Base-by-base conservation (phyloP, 768 basidiomycete genomes). In the Trametes cingulata region DNA sequence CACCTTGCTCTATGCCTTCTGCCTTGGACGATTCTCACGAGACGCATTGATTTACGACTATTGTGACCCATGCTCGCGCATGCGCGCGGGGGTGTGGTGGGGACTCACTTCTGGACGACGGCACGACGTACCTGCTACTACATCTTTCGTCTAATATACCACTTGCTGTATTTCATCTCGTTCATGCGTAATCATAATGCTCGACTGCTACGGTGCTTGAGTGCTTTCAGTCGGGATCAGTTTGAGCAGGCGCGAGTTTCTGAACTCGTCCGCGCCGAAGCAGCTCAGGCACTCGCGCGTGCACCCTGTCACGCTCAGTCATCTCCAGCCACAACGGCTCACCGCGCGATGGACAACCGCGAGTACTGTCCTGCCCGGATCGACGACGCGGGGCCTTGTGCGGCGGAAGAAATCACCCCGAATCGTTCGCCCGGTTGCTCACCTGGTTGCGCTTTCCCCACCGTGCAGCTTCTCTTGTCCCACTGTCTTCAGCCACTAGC, bases 121-220 rank as follows among this genome's bases (percentile, higher is more conserved):
- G 37, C 56, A 57, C 47, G 46, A 49, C 39, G 47, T 42, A 57
- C 24, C 47, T 49, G 19, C 56, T 42, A 19, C 56, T 56, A 27
- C 46, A 56, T 49, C 24, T 57, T 57, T 49, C 56, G 48, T 42
- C 56, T 57, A 57, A 40, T 57, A 57, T 57, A 57, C 56, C 56
- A 57, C 47, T 49, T 42, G 37, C 56, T 57, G 56, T 57, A 57
- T 36, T 49, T 48, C 19, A 5, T 40, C 8, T 15, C 37, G 9
- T 27, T 27, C 47, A 49, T 50, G 56, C 40, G 12, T 52, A 52
- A 52, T 52, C 25, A 20, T 40, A 41, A 25, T 37, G 14, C 14
- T 12, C 39, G 39, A 14, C 5, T 14, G 6, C 14, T n/a, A 40
- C 39, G 4, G n/a, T 13, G 39, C 13, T 3, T 13, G 39, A 40